Evolutionary conservation across 331 rosid genomes (phyloP).

Genomic region (Prunus yedoensis): DNA sequence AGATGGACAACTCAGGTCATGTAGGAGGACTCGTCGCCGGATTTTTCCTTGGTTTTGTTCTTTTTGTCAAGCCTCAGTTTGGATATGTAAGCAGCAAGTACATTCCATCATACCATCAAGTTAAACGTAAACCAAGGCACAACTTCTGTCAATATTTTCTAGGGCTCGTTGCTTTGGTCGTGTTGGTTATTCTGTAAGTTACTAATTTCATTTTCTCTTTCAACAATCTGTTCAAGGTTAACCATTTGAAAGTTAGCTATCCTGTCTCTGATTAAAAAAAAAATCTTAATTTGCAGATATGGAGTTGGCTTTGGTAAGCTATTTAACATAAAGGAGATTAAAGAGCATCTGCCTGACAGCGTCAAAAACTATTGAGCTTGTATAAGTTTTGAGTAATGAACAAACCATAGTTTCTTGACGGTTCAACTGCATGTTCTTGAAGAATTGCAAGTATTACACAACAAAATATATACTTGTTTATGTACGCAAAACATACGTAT

Average conservation of each 20-base stretch:
- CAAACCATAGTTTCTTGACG: not conserved
- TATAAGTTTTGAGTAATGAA: conserved; percentile 1
- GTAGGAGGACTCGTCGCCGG: conserved; percentile 83
- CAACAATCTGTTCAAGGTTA: not conserved
- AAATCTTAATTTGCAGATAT: conserved; percentile 47
- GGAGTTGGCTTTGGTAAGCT: conserved; percentile 41
- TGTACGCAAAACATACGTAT: not conserved
- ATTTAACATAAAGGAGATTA: conserved; percentile 22
- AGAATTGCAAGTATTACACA: conserved; percentile 8
- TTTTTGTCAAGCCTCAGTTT: conserved; percentile 73
- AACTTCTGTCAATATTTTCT: conserved; percentile 62
- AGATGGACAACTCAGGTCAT: conserved; percentile 85
- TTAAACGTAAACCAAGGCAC: conserved; percentile 51
- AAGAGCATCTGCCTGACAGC: not conserved
- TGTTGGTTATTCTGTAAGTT: conserved; percentile 54
- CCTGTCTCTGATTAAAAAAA: not conserved
- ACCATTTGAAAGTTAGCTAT: not conserved
- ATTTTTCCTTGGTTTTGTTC: conserved; percentile 73
- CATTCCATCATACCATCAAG: conserved; percentile 57
- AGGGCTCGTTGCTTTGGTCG: conserved; percentile 30
- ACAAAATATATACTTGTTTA: not conserved
- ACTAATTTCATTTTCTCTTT: not conserved
- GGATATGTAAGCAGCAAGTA: conserved; percentile 63
- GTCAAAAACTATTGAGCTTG: conserved; percentile 6
- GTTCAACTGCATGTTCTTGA: conserved; percentile 4